These are phyloP conservation scores for Cryptomeria japonica DNA, from an alignment of 75 land plant species.

Conservation along the genomic window DNA sequence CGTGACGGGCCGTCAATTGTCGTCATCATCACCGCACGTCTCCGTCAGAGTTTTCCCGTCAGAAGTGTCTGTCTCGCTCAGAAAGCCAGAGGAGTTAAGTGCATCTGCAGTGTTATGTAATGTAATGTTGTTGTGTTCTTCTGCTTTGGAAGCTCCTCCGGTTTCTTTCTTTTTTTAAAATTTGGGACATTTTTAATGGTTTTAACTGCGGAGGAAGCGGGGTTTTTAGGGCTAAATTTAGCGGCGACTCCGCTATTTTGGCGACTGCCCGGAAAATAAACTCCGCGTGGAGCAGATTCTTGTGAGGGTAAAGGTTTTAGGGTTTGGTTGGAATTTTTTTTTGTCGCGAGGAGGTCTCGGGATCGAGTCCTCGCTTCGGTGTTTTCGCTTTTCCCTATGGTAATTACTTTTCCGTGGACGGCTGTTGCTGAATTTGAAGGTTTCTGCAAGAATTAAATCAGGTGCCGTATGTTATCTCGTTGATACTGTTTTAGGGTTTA, in stretches of 20 bases:
- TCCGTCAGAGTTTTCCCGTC: slow-evolving; percentile 1
- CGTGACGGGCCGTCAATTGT: background rate
- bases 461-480: background rate
- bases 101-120: background rate
- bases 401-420: background rate
- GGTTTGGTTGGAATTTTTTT: background rate
- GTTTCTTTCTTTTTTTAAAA: too few relatives aligned
- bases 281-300: background rate
- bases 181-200: background rate
- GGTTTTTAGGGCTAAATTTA: background rate
- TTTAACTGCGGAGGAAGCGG: background rate
- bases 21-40: slow-evolving; percentile 2
- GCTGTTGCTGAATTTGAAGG: background rate
- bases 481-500: background rate
- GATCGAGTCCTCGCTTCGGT: background rate
- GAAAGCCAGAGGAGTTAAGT: background rate
- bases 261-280: background rate
- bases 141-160: background rate
- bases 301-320: background rate
- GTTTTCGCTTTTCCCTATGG: background rate
- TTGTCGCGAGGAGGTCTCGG: background rate
- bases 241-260: background rate
- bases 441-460: background rate
- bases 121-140: background rate
- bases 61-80: background rate